These are phyloP conservation scores for Fagopyrum homotropicum DNA, from an alignment of 148 eudicot species.

Conservation along the genomic window DNA sequence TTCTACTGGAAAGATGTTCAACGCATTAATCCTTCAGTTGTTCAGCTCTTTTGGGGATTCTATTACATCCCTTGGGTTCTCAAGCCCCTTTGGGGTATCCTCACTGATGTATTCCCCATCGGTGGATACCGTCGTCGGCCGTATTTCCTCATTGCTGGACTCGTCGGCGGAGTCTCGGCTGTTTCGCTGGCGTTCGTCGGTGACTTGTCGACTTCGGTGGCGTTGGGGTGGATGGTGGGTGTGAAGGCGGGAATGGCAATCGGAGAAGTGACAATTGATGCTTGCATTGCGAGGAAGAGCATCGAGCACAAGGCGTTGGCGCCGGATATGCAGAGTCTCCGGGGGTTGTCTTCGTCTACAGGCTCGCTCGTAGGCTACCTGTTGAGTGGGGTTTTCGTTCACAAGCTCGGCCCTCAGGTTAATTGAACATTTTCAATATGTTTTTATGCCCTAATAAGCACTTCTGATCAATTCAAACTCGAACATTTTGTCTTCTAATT, in stretches of 20 bases:
- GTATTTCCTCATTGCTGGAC: conserved; percentile 33
- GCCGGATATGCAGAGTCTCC: conserved; percentile 57
- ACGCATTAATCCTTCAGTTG: conserved; percentile 33
- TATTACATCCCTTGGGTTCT: conserved; percentile 63
- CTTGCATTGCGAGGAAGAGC: conserved; percentile 55
- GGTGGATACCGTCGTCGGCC: conserved; percentile 46
- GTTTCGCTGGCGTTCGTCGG: conserved; percentile 24
- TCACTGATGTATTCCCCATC: conserved; percentile 53
- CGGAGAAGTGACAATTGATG: conserved; percentile 47
- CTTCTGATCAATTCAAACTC: neutral
- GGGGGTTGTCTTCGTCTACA: conserved; percentile 37
- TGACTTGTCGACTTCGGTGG: conserved; percentile 23
- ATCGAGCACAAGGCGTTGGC: conserved; percentile 45
- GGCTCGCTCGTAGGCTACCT: conserved; percentile 53
- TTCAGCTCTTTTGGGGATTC: conserved; percentile 42
- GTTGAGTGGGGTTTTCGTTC: conserved; percentile 50
- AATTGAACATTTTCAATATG: neutral
- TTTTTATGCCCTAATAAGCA: neutral
- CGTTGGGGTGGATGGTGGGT: conserved; percentile 41
- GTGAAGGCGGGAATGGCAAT: conserved; percentile 35
- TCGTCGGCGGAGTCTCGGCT: conserved; percentile 36
- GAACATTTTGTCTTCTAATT: no score
- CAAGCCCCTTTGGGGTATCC: conserved; percentile 60
- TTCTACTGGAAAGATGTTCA: conserved; percentile 71
- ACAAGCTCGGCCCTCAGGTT: conserved; percentile 65